Base-by-base conservation (phyloP, 495 filamentous ascomycete genomes). In the Neurospora sp. region DNA sequence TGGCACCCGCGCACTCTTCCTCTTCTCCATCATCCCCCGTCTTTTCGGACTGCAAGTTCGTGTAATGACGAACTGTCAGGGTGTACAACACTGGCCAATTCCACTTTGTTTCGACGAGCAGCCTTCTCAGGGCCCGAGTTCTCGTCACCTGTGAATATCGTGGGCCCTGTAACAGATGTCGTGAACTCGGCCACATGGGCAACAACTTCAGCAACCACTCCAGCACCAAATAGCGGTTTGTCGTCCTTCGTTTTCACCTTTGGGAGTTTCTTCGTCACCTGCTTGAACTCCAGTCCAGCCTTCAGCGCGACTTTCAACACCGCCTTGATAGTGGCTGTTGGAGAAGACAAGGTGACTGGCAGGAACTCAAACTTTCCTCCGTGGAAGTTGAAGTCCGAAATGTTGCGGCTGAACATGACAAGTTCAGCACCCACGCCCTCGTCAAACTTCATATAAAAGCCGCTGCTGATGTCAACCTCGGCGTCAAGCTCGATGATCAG, bases 151-250 rank as follows among this genome's bases (percentile, higher is more conserved):
- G 40, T 38, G 10, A 65, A 45, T 18, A 42, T 4, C 48, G 40
- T 39, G 76, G 72, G 40, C 73, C 59, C 31, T 70, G 85, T 85
- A 41, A 88, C 79, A 74, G 87, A 85, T 22, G 86, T 84, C 3
- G 81, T 73, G 72, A 89, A 87, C 69, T 89, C 83, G 39, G 87
- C 88, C 22, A 89, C 73, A 72, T 88, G 80, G 39, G 84, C 83
- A 75, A 82, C 87, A 6, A 87, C 79, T 20, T 80, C 80, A 31
- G 82, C 82, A 48, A 82, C 84, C 4, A 88, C 73, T n/a, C 87
- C 87, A 18, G 81, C 75, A 1, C 74, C 74, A n/a, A n/a, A n/a
- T n/a, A n/a, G n/a, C n/a, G n/a, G n/a, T n/a, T n/a, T n/a, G n/a
- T n/a, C n/a, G n/a, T n/a, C n/a, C n/a, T n/a, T n/a, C n/a, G n/a